Base-by-base conservation (phyloP, 495 filamentous ascomycete species). In the Aspergillus campestris region DNA sequence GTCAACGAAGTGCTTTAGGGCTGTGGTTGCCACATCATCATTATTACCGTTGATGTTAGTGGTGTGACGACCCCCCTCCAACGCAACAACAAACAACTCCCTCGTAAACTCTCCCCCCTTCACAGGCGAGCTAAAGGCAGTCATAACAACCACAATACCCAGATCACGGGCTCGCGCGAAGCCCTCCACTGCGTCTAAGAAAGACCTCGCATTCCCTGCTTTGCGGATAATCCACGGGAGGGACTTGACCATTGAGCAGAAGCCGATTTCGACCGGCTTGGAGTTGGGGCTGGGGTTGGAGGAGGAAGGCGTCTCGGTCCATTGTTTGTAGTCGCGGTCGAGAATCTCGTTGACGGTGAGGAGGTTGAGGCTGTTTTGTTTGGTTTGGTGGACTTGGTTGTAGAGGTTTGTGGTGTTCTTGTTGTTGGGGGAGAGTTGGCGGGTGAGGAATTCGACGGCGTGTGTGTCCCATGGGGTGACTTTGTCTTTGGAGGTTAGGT, bases 271-370 rank as follows among this genome's bases (percentile, higher is more conserved):
- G 28, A 77, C 40, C 1, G 47, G 63, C 13, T 56, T 48, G 6
- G 44, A 56, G 1, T 46, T 50, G 13, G n/a, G n/a, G n/a, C n/a
- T n/a, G n/a, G n/a, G n/a, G n/a, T n/a, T n/a, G n/a, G n/a, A n/a
- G n/a, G 46, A 52, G 11, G 50, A 38, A 2, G 58, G 44, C 0
- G 42, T 55, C 54, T 87, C 89, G 5, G 56, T 65, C 89, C 90
- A 98, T 45, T 84, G 76, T 66, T 98, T 98, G 64, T 92, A 98
- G 62, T 98, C 92, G 51, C 94, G 90, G 45, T 82, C 74, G 38
- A 96, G 60, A 11, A 95, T 74, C 49, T 96, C 94, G 3, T 77
- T 61, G 47, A 92, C 58, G 3, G 70, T 74, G 48, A 98, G 66
- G 3, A 62, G 50, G 42, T 77, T 77, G 37, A 97, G 73, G 42